These are phyloP conservation scores for Colletotrichum lindemuthianum DNA, from an alignment of 2,329 filamentous ascomycete genomes.

Conservation along the genomic window DNA sequence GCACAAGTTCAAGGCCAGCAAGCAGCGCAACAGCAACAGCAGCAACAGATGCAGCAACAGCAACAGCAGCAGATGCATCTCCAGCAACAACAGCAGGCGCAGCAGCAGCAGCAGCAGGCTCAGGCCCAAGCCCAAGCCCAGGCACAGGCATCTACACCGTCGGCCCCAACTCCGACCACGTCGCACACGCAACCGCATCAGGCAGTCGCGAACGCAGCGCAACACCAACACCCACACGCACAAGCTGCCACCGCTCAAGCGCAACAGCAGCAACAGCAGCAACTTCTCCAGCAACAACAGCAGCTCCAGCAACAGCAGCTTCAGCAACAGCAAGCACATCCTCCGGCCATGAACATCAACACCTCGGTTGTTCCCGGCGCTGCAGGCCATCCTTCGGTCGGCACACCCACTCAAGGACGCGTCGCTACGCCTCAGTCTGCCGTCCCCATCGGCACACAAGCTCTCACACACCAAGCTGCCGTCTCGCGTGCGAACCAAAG, in stretches of 20 bases:
- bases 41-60: slow-evolving; percentile 11
- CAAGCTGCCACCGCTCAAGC: slow-evolving; percentile 37
- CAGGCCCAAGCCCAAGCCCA: slow-evolving; percentile 39
- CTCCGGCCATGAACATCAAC: slow-evolving; percentile 51
- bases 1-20: no score
- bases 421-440: slow-evolving; percentile 61
- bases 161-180: slow-evolving; percentile 19
- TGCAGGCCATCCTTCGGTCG: slow-evolving; percentile 52
- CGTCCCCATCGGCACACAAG: slow-evolving; percentile 50
- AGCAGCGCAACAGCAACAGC: slow-evolving; percentile 31
- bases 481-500: slow-evolving; percentile 59
- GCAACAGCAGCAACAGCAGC: slow-evolving; percentile 41
- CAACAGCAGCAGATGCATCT: slow-evolving; percentile 34
- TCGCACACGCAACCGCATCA: slow-evolving; percentile 25
- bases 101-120: slow-evolving; percentile 41
- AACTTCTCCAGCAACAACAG: slow-evolving; percentile 38
- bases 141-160: slow-evolving; percentile 28
- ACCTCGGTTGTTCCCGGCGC: slow-evolving; percentile 54
- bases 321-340: slow-evolving; percentile 43
- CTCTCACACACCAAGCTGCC: slow-evolving; percentile 61
- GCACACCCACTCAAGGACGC: slow-evolving; percentile 61
- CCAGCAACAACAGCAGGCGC: slow-evolving; percentile 35
- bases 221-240: slow-evolving; percentile 36
- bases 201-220: slow-evolving; percentile 12
- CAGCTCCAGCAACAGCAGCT: slow-evolving; percentile 38